Evolutionary conservation across 2,329 filamentous ascomycete genomes (phyloP), one percentile per base, ranked within the genome.

Genomic region (Apiospora pterosperma): DNA sequence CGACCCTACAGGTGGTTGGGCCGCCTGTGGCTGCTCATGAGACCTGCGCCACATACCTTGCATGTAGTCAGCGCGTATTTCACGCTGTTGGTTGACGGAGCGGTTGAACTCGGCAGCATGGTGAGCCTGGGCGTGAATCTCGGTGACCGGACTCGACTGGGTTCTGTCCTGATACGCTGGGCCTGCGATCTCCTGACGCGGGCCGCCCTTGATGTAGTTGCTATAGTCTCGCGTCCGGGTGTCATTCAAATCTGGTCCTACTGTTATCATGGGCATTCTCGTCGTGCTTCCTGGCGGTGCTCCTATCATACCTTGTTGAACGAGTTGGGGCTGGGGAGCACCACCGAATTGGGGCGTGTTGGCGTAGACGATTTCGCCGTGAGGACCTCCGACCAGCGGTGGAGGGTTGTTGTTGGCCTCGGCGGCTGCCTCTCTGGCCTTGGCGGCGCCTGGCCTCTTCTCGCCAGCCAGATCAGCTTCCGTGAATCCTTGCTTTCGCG

Each of bases 381-480:
- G 92, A 36, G 90, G 88, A 63, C 90, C 84, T 62, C 88, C 85
- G 62, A 91, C 81, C 62, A 88, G 73, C 58, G 73, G 69, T 38
- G 80, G 72, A 66, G 85, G 85, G 60, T 86, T 87, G 70, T 82
- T 87, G 73, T 85, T 84, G 80, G 91, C 90, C 62, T 90, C 89
- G 14, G 91, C 88, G 21, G 90, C 90, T 52, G 92, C 90, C 80
- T 97, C 92, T 73, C 95, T 86, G 67, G 92, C 91, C 80, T 96
- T 97, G 65, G 93, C 89, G 42, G 92, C 94, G 63, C 96, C 96
- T 6, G 96, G 96, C 68, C 96, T 86, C 82, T 99, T 98, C 80
- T 99, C 96, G 44, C 96, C 96, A 4, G 96, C 96, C 61, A 94
- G 85, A 77, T 99, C 96, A 68, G 96, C 93, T 76, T 99, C 96